Percentiles rank a stretch among this genome's conserved stretches.
Evolutionary conservation across 2,329 filamentous ascomycete genomes (phyloP).

Genomic region (Sclerotinia borealis): DNA sequence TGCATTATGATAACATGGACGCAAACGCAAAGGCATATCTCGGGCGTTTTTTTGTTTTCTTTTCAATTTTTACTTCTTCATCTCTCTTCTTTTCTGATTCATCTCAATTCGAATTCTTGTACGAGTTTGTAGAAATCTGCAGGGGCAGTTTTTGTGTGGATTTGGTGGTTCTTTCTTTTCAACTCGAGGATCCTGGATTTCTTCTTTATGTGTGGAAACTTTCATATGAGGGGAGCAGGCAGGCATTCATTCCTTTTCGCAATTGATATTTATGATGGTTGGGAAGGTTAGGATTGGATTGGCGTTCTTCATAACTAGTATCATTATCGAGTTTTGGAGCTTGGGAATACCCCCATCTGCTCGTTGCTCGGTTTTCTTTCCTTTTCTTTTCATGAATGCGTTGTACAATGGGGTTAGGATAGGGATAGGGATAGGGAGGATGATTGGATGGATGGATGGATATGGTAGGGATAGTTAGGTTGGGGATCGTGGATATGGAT

Average conservation of each 20-base stretch:
- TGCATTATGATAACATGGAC: constrained; percentile 5
- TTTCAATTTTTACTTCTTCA: constrained; percentile 1
- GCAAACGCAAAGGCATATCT: not conserved
- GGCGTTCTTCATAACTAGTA: not conserved
- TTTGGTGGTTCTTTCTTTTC: not conserved
- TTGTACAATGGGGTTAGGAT: not conserved
- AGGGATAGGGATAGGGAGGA: not conserved
- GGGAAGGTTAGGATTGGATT: not conserved
- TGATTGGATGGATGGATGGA: not conserved
- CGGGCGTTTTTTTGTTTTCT: constrained; percentile 1
- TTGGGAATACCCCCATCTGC: constrained; percentile 9
- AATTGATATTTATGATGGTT: constrained; percentile 2
- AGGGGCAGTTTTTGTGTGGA: not conserved
- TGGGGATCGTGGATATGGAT: too few species aligned
- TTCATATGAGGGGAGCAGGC: not conserved
- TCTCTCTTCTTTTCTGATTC: not conserved
- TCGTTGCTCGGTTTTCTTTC: not conserved
- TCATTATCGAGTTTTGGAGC: not conserved
- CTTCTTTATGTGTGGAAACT: not conserved
- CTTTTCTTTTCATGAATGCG: not conserved
- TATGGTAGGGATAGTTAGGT: too few species aligned
- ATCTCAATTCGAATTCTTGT: not conserved
- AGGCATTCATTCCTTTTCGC: not conserved
- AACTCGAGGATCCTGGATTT: not conserved
- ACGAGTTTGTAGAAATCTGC: not conserved